A percentile compares a stretch with the other conserved stretches of the same genome.
These are phyloP conservation scores for Osmanthus fragrans DNA, from an alignment of 257 asterid species.

Conservation along the genomic window DNA sequence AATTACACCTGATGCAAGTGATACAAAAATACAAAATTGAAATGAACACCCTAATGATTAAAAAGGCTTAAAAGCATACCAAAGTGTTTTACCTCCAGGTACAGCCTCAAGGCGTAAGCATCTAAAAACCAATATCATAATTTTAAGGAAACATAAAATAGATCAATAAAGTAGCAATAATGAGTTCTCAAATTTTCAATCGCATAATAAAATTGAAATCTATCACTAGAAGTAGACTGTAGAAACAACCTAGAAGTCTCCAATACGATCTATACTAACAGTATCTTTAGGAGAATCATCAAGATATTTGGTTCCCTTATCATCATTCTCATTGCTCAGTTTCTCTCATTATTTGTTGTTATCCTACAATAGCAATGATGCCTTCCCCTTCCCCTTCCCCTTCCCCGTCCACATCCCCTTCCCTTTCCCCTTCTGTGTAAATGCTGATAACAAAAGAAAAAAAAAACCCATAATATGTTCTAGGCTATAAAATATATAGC, in stretches of 20 bases:
- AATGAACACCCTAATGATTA: not conserved
- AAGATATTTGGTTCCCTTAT: not conserved
- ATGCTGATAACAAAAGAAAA: no score
- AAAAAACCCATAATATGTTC: no score
- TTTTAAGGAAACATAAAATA: not conserved
- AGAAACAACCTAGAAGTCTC: not conserved
- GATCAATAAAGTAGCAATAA: not conserved
- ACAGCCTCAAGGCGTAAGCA: not conserved
- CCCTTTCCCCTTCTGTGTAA: no score
- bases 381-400: no score
- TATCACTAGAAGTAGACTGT: not conserved
- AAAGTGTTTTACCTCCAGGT: not conserved
- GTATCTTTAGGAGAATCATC: not conserved
- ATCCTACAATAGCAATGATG: no score
- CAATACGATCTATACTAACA: not conserved
- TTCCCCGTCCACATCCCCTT: no score
- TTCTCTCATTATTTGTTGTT: not conserved
- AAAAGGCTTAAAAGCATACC: not conserved
- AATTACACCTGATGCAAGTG: constrained; percentile 71
- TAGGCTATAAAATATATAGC: no score
- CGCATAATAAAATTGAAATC: not conserved
- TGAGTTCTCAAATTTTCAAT: not conserved
- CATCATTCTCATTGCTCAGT: not conserved
- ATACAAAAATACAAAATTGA: constrained; percentile 1
- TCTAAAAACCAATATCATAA: not conserved